These are phyloP conservation scores for Rhodotorula sp. DNA, from an alignment of 1,284 basidiomycete genomes.

Conservation along the genomic window DNA sequence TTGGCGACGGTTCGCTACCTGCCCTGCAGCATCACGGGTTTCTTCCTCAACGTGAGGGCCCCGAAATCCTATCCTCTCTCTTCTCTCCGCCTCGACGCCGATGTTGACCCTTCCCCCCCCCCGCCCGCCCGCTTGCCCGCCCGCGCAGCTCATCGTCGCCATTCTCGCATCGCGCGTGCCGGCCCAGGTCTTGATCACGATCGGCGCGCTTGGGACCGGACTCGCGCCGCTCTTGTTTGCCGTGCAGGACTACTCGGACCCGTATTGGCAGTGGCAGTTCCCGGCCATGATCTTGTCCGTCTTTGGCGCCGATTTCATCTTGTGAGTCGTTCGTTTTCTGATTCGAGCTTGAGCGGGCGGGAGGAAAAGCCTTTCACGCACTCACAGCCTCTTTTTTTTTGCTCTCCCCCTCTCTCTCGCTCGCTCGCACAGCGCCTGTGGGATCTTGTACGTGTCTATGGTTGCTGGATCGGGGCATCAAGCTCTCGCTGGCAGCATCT, in stretches of 20 bases:
- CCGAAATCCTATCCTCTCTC: background rate
- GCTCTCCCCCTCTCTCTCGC: background rate
- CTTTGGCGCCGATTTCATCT: slow-evolving; percentile 33
- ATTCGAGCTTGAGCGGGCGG: too few species aligned
- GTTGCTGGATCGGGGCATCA: slow-evolving; percentile 34
- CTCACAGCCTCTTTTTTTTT: too few species aligned
- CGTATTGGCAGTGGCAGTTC: slow-evolving; percentile 80
- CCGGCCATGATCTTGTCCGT: slow-evolving; percentile 58
- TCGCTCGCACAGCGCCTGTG: slow-evolving; percentile 11
- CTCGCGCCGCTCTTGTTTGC: slow-evolving; percentile 71
- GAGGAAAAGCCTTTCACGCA: too few species aligned
- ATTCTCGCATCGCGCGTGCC: slow-evolving; percentile 42
- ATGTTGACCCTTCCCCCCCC: too few species aligned
- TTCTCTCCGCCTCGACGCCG: background rate
- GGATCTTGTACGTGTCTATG: slow-evolving; percentile 38
- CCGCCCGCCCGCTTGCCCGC: too few species aligned
- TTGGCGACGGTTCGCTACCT: slow-evolving; percentile 72
- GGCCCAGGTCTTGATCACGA: slow-evolving; percentile 45
- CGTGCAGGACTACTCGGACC: slow-evolving; percentile 59
- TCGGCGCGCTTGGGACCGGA: slow-evolving; percentile 56
- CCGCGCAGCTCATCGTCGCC: slow-evolving; percentile 18
- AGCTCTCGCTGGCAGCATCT: slow-evolving; percentile 34
- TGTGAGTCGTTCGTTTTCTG: background rate
- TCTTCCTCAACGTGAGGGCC: slow-evolving; percentile 44
- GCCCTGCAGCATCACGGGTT: slow-evolving; percentile 60